Base-by-base conservation (phyloP, 495 filamentous ascomycete genomes). In the Polyplosphaeria fusca region DNA sequence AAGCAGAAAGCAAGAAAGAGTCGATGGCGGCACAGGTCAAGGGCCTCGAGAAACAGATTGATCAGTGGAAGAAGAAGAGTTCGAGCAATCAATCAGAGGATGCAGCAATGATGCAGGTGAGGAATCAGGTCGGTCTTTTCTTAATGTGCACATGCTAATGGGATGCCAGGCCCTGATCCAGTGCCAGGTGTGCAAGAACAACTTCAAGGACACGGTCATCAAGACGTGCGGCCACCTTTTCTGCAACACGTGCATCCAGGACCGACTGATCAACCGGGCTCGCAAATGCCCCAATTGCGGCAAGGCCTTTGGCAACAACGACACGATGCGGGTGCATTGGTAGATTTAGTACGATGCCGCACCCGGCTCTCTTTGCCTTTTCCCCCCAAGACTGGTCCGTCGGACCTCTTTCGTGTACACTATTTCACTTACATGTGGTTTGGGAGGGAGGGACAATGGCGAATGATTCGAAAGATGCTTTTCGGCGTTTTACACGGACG, bases 191-290 rank as follows among this genome's bases (percentile, higher is more conserved):
- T 98, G 93, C 72, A 84, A 86, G 58, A 82, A 77, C 48, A 88
- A 91, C 50, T 93, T 95, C 77, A 96, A 96, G 73, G 87, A 97
- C 68, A 95, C 91, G 0, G 85, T 85, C 16, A 79, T 98, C 63
- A 91, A 90, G 68, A 89, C 86, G 13, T 98, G 93, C 70, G 93
- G 93, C n/a, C 93, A 98, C 72, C 83, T 95, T 19, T 95, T 97
- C 71, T 98, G 93, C 81, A 83, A 80, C 63, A 80, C 83, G 23
- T 98, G 93, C 67, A 85, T 95, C 23, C 88, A 95, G 48, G 85
- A 91, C 65, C 85, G 91, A 46, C 82, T 95, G 47, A 77, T 79
- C 7, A 93, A 91, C 55, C 87, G 93, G 28, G 91, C 88, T 68
- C 82, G 93, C 53, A 97, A 97, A 71, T 98, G 93, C 66, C 93